Evolutionary conservation across 768 basidiomycete species (phyloP).

Genomic region (Mycena galericulata): DNA sequence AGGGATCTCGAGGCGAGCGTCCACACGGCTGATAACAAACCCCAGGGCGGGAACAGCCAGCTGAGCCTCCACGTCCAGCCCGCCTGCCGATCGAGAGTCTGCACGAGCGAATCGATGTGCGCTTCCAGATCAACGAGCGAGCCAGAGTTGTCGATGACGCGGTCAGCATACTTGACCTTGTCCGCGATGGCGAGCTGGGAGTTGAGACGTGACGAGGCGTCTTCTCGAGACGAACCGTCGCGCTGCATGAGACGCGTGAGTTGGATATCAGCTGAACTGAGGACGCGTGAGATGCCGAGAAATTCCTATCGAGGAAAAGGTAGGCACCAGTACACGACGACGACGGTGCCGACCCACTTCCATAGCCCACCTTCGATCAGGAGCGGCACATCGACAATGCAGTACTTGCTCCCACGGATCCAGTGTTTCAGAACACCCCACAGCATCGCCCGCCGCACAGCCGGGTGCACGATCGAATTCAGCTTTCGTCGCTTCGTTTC

Average conservation of each 20-base stretch:
- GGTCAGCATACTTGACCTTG: constrained; percentile 88
- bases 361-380: constrained; percentile 91
- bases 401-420: constrained; percentile 81
- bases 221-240: constrained; percentile 72
- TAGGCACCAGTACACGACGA: constrained; percentile 92
- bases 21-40: constrained; percentile 57
- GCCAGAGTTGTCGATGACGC: constrained; percentile 92
- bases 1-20: constrained; percentile 41
- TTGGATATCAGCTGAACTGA: constrained; percentile 86
- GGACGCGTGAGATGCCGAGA: background rate
- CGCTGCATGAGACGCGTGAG: constrained; percentile 85
- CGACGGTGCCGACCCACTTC: constrained; percentile 84
- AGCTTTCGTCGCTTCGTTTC: constrained; percentile 75
- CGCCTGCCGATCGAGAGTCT: constrained; percentile 55
- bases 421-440: constrained; percentile 76
- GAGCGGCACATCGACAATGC: constrained; percentile 91
- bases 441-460: constrained; percentile 84
- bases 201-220: constrained; percentile 79
- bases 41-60: constrained; percentile 70
- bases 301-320: background rate
- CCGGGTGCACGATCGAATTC: constrained; percentile 92
- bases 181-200: constrained; percentile 84
- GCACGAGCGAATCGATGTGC: constrained; percentile 63
- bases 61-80: constrained; percentile 73
- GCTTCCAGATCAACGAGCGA: constrained; percentile 71